These are phyloP conservation scores for Penicillium odoratum DNA, from an alignment of 495 filamentous ascomycete species.

Conservation along the genomic window DNA sequence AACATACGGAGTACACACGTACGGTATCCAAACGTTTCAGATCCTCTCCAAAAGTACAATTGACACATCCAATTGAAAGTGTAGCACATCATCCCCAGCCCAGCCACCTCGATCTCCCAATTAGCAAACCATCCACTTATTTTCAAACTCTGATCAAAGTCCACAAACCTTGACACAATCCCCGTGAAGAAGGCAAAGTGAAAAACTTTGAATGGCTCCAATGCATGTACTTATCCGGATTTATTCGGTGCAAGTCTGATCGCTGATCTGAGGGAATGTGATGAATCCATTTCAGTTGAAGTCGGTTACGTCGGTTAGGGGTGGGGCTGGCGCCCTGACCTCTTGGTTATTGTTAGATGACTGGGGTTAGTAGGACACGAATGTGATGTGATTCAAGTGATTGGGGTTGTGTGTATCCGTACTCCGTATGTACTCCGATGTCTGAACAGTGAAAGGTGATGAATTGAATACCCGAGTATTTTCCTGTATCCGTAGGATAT, in stretches of 20 bases:
- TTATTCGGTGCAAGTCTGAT: conserved; percentile 1
- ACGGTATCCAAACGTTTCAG: not conserved
- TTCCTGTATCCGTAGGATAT: no score
- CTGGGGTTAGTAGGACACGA: no score
- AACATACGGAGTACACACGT: no score
- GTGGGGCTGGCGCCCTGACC: conserved; percentile 4
- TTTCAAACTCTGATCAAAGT: not conserved
- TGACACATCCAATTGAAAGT: conserved; percentile 8
- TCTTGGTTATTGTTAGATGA: conserved; percentile 10
- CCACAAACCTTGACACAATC: not conserved
- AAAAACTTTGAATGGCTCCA: not conserved
- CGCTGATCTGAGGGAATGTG: conserved; percentile 15
- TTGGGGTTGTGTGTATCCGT: no score
- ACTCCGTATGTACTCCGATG: no score
- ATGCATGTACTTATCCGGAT: not conserved
- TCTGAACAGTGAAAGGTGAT: no score
- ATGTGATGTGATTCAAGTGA: no score
- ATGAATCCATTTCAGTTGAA: conserved; percentile 7
- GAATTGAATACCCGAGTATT: no score
- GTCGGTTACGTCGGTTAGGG: not conserved
- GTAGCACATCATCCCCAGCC: not conserved
- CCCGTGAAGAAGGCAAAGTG: not conserved
- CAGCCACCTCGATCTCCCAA: conserved; percentile 6
- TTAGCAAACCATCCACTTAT: not conserved
- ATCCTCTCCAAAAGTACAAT: conserved; percentile 7